Evolutionary conservation across 768 basidiomycete species (phyloP).

Genomic region (Hypholoma sublateritium): DNA sequence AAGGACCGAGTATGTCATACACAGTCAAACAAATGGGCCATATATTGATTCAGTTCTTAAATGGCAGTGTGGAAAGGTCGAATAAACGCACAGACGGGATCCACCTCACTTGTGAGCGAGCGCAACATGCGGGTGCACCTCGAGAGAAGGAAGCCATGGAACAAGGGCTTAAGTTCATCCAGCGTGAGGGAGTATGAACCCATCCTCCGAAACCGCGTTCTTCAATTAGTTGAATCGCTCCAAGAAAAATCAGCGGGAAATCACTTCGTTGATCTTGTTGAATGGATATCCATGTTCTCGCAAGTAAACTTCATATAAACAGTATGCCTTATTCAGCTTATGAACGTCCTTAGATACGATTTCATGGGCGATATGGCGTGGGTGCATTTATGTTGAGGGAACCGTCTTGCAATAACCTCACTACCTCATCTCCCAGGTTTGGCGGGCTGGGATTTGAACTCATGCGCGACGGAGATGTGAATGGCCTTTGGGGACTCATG

Average conservation of each 20-base stretch:
- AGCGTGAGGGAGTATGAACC: slow-evolving; percentile 5
- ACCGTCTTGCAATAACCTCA: background rate
- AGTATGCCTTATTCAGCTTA: background rate
- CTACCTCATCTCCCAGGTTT: background rate
- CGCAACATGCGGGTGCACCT: slow-evolving; percentile 3
- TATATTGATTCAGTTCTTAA: background rate
- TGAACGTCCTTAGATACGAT: background rate
- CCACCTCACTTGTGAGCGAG: background rate
- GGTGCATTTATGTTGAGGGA: background rate
- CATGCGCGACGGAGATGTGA: slow-evolving; percentile 11
- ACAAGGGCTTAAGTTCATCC: background rate
- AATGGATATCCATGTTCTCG: slow-evolving; percentile 8
- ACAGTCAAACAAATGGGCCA: background rate
- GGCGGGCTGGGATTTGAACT: slow-evolving; percentile 5
- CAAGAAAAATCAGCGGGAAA: background rate
- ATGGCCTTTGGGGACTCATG: slow-evolving; percentile 6
- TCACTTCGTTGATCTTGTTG: background rate
- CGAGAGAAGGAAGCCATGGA: slow-evolving; percentile 8
- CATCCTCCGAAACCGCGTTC: background rate
- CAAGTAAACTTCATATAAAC: background rate
- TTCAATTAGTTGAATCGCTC: background rate
- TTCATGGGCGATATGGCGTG: slow-evolving; percentile 11
- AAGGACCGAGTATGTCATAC: slow-evolving; percentile 34
- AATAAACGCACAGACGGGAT: slow-evolving; percentile 7
- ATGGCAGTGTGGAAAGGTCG: slow-evolving; percentile 30